These are phyloP conservation scores for Nakazawaea wyomingensis DNA, from an alignment of 805 yeast genomes.

Conservation along the genomic window DNA sequence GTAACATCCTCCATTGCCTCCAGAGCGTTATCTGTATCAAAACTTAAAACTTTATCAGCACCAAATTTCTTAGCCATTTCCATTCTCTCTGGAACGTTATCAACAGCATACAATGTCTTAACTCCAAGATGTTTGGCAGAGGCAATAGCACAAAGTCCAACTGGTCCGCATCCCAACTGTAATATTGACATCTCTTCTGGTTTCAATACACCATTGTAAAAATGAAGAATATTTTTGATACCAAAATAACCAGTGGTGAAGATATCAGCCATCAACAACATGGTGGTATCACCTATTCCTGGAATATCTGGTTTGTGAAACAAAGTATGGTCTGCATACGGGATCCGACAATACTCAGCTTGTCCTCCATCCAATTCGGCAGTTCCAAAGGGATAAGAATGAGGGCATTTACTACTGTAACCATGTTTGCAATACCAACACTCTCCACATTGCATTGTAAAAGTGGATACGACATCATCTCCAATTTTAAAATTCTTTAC, in stretches of 20 bases:
- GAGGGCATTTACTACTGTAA: conserved; percentile 47
- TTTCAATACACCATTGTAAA: conserved; percentile 16
- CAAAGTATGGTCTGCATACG: conserved; percentile 48
- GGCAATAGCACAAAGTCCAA: conserved; percentile 47
- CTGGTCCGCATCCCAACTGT: conserved; percentile 60
- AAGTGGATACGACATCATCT: conserved; percentile 41
- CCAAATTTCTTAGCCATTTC: conserved; percentile 41
- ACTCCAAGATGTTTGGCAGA: conserved; percentile 41
- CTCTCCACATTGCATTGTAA: conserved; percentile 54
- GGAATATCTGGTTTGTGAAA: conserved; percentile 33
- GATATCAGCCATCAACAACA: conserved; percentile 58
- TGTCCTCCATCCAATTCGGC: conserved; percentile 55
- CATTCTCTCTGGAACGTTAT: conserved; percentile 42
- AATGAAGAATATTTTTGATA: conserved; percentile 39
- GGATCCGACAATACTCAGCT: conserved; percentile 57
- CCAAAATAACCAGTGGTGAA: conserved; percentile 62
- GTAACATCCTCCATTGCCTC: conserved; percentile 25
- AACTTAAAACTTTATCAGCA: conserved; percentile 38
- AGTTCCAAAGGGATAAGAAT: conserved; percentile 55
- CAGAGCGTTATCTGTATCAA: conserved; percentile 35
- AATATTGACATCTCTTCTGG: conserved; percentile 36
- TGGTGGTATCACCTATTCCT: conserved; percentile 35
- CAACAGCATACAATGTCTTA: conserved; percentile 40
- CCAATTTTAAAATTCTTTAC: conserved; percentile 34
- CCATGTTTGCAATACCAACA: conserved; percentile 58